phyloP scores from a whole-genome alignment of 2,329 filamentous ascomycete species.

The Monosporascus ibericus region DNA sequence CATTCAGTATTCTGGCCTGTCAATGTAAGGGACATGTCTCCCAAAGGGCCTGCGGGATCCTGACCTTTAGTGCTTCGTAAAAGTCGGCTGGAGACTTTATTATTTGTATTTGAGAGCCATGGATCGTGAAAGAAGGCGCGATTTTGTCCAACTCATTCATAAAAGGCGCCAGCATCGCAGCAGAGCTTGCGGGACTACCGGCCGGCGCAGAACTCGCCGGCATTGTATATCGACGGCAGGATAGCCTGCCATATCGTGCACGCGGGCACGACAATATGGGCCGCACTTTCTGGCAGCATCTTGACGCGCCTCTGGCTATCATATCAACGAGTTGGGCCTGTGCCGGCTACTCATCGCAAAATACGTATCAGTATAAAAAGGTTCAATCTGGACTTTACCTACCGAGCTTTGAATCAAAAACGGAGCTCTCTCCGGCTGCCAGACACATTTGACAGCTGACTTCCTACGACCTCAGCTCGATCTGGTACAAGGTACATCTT shows the following conservation, averaged over 20 bases:
- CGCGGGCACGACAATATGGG: conserved; percentile 14
- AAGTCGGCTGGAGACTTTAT: conserved; percentile 80
- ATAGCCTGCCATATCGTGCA: conserved; percentile 21
- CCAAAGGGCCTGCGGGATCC: conserved; percentile 1
- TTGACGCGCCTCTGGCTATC: conserved; percentile 20
- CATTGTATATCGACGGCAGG: conserved; percentile 36
- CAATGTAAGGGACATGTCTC: conserved; percentile 4
- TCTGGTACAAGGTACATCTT: too few species aligned
- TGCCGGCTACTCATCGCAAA: not conserved
- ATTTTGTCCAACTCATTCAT: conserved; percentile 75
- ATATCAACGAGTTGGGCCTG: conserved; percentile 10
- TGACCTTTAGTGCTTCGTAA: conserved; percentile 82
- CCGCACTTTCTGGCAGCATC: conserved; percentile 23
- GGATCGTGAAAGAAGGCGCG: conserved; percentile 82
- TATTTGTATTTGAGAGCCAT: conserved; percentile 73
- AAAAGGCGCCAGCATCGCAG: conserved; percentile 46
- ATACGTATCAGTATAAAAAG: not conserved
- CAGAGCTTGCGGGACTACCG: conserved; percentile 22
- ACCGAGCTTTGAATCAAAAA: not conserved
- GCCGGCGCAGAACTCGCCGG: conserved; percentile 20
- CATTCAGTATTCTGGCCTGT: conserved; percentile 73
- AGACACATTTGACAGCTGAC: not conserved
- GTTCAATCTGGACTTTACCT: not conserved
- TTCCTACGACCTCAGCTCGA: too few species aligned
- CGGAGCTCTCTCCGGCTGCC: not conserved